Evolutionary conservation across 371 early-diverging fungal genomes (phyloP), one percentile per base, ranked within the genome.

Genomic region (Rhizopus microsporus): DNA sequence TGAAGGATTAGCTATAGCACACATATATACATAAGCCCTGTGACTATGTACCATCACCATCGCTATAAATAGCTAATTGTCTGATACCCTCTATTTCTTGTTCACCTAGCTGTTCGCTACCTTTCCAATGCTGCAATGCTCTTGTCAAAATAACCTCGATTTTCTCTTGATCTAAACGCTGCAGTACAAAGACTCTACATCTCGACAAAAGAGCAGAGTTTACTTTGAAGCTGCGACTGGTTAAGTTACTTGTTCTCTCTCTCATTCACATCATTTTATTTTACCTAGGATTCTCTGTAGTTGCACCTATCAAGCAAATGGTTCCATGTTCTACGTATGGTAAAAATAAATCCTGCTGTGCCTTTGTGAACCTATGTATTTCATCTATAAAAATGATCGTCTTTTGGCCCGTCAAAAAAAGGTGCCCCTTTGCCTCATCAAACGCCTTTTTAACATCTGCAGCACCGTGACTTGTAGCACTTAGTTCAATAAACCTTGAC

Each of bases 211-310:
- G 65, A 1, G 95, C 93, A 31, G 82, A 78, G 60, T 91, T 93
- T 45, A 95, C 77, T 40, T 90, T 81, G 64, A 95, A 95, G 10
- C 80, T 77, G 31, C 7, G 43, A 9, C 34, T 15, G 1, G 34
- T 4, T 30, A 16, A 37, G 8, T 31, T 2, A 33, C 29, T 44
- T 13, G 0, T 10, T 12, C 17, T 16, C 7, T 47, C 34, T 10
- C 7, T 48, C 10, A 5, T 10, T 15, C 8, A 23, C 23, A 23
- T 23, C 2, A 2, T 29, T 39, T 17, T 15, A 38, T 5, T 8
- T 16, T 67, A 74, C 77, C 91, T 91, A 3, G 95, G 95, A 57
- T 95, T 95, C 57, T 95, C 95, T 3, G 94, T 95, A 0, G 94
- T 95, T 0, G 93, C 93, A 5, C 91, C 93, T 32, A 95, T 86